phyloP scores from a whole-genome alignment of 495 filamentous ascomycete genomes.

The Neurospora sp. region DNA sequence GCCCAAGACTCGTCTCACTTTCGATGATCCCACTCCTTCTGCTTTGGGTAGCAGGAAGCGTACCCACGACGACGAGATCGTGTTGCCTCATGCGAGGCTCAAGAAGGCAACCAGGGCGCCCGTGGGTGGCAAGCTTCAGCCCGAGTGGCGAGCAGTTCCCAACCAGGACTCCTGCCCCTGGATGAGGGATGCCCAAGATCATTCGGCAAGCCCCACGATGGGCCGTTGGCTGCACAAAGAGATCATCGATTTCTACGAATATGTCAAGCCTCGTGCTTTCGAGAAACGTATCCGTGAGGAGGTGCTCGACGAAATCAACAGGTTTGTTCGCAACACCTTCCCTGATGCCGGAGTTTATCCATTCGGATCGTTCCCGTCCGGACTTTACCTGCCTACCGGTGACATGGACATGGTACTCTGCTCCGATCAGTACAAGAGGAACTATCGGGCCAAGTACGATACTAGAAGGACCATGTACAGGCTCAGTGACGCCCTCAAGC shows the following conservation, averaged over 20 bases:
- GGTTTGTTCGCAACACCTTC: constrained; percentile 40
- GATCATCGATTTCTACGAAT: constrained; percentile 80
- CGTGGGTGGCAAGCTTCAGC: constrained; percentile 38
- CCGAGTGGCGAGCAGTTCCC: constrained; percentile 43
- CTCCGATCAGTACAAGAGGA: constrained; percentile 47
- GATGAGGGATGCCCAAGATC: constrained; percentile 32
- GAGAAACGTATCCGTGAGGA: constrained; percentile 65
- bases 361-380: constrained; percentile 88
- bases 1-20: not conserved
- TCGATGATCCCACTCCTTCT: constrained; percentile 7
- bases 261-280: constrained; percentile 62
- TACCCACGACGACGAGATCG: constrained; percentile 59
- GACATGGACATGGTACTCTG: constrained; percentile 92
- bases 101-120: constrained; percentile 35
- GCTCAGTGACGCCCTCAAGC: constrained; percentile 43
- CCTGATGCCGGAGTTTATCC: constrained; percentile 49
- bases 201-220: constrained; percentile 35
- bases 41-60: constrained; percentile 47
- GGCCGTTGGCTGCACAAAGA: constrained; percentile 65
- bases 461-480: constrained; percentile 26
- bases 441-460: constrained; percentile 24
- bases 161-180: constrained; percentile 49
- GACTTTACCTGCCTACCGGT: constrained; percentile 79
- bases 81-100: constrained; percentile 33
- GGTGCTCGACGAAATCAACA: constrained; percentile 51